Base-by-base conservation (phyloP, 164 flowering plant genomes). In the Magnolia officinalis region DNA sequence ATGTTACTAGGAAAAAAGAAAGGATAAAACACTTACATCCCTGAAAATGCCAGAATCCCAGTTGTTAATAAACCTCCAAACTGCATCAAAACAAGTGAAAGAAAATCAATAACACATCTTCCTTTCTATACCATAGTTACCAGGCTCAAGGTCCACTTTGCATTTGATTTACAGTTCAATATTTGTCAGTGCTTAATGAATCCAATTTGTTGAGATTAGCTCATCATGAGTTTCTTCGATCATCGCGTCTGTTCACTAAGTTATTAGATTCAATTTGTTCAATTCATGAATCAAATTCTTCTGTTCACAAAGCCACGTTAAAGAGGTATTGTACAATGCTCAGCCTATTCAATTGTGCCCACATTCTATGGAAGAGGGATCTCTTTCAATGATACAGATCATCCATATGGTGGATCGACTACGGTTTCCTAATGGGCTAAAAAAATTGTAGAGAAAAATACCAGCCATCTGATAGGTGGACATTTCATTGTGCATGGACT, bases 21-120 rank as follows among this genome's bases (percentile, higher is more conserved):
- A 23, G 72, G 64, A 67, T 21, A 6, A 6, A 29, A 14, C 64
- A 88, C 98, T 92, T 90, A 96, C 97, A 97, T 83, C 66, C 97
- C 99, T 45, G 98, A 96, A 81, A 96, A 96, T 20, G 91, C 92
- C 24, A 96, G 52, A 70, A 96, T 92, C 68, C 98, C 99, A 77
- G 94, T 64, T 24, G 97, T 91, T 85, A 92, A 77, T 71, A 92
- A 88, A 70, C 96, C 91, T 77, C 98, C 98, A 84, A 90, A 96
- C 99, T 96, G 79, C 81, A 81, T n/a, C 51, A 72, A 69, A 82
- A 69, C n/a, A 79, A 65, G 73, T 37, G 71, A 50, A 52, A 67
- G 77, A 75, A 52, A 21, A 69, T 64, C 68, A 59, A 31, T 58
- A 70, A 31, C 37, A 66, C 14, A 20, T 50, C 29, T 26, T 18